Percentiles rank a stretch among this genome's conserved stretches.
Conservation (phyloP, 1,284 basidiomycete genomes). For the Tylopilus sp. region DNA sequence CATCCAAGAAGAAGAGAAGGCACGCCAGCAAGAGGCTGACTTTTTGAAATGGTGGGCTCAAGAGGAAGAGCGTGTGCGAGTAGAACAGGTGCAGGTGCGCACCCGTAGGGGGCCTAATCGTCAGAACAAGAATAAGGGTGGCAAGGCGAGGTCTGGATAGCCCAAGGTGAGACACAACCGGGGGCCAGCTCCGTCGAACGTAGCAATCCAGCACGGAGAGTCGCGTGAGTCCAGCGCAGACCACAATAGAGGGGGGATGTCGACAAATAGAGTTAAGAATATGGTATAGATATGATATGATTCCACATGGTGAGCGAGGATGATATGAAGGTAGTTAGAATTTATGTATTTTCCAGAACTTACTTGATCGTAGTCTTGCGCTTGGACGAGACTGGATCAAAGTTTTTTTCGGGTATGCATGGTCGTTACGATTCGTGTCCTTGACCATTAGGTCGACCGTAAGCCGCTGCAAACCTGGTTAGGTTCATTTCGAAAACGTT, state of each 20-base stretch:
- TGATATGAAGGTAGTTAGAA: background rate
- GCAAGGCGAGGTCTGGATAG: slow-evolving; percentile 7
- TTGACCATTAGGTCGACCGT: too few relatives aligned
- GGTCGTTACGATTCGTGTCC: too few relatives aligned
- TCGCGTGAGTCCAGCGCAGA: background rate
- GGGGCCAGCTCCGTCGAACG: background rate
- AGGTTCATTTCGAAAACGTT: background rate
- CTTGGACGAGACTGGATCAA: too few relatives aligned
- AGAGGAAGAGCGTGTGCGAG: slow-evolving; percentile 64
- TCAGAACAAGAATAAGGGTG: slow-evolving; percentile 5
- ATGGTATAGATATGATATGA: slow-evolving; percentile 5
- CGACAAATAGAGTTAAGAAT: background rate
- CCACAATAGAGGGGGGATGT: background rate
- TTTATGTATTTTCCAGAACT: too few relatives aligned
- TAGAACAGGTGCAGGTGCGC: background rate
- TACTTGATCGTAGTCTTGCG: too few relatives aligned
- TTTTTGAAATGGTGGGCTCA: slow-evolving; percentile 85
- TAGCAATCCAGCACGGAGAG: slow-evolving; percentile 4
- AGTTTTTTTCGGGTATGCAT: too few relatives aligned
- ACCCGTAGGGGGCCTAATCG: background rate
- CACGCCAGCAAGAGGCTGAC: slow-evolving; percentile 72
- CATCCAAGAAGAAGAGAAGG: slow-evolving; percentile 80
- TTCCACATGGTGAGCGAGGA: background rate
- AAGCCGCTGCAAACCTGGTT: too few relatives aligned
- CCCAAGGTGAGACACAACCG: slow-evolving; percentile 5